Percentiles rank a stretch among this genome's conserved stretches.
Evolutionary conservation across 441 rosid species (phyloP).

Genomic region (Erodium texanum): DNA sequence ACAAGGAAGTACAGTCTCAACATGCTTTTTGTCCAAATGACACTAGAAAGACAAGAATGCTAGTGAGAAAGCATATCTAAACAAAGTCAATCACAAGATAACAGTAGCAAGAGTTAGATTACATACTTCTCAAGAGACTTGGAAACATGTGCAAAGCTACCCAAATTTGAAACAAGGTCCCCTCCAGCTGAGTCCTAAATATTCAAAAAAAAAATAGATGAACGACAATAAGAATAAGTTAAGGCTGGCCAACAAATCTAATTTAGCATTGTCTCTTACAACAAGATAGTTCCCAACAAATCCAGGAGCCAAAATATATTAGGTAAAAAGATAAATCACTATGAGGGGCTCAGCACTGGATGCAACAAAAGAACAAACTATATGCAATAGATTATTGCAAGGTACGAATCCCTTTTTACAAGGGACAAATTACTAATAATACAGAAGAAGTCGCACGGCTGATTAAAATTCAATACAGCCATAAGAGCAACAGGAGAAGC

Average conservation of each 20-base stretch:
- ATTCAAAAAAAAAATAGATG: neutral
- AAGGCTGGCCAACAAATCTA: slow-evolving; percentile 3
- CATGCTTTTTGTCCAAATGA: slow-evolving; percentile 83
- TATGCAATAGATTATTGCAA: neutral
- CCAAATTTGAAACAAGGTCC: slow-evolving; percentile 18
- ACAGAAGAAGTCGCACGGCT: neutral
- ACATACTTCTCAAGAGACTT: slow-evolving; percentile 42
- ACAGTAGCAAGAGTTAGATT: slow-evolving; percentile 14
- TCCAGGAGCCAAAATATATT: neutral
- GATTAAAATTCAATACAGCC: neutral
- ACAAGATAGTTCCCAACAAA: neutral
- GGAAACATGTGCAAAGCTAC: slow-evolving; percentile 11
- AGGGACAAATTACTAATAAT: neutral
- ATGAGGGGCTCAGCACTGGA: neutral
- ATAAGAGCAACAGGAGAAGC: neutral
- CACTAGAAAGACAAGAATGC: slow-evolving; percentile 31
- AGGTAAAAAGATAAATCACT: neutral
- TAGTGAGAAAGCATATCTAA: slow-evolving; percentile 18
- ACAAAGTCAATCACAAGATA: slow-evolving; percentile 14
- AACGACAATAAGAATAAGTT: neutral
- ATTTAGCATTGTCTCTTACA: neutral
- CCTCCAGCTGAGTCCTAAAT: slow-evolving; percentile 42
- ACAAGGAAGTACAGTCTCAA: slow-evolving; percentile 80
- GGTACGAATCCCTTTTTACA: neutral
- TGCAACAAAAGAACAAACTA: neutral